Conservation (phyloP, 163 green algal species). For the Scenedesmus sp. region DNA sequence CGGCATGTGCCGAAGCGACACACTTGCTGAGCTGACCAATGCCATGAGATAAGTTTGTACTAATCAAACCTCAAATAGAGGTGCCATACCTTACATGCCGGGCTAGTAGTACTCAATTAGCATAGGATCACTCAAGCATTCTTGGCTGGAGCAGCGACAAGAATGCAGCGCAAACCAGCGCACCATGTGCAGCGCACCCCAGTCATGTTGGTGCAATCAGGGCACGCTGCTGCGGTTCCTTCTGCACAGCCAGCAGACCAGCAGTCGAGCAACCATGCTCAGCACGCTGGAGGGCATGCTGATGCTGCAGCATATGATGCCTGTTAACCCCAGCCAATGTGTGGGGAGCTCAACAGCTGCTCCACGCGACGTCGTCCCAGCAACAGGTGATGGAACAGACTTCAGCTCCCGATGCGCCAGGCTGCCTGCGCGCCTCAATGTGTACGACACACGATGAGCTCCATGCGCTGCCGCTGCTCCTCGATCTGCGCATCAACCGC, state of each 20-base stretch:
- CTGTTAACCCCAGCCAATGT: too few species aligned
- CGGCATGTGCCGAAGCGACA: neutral
- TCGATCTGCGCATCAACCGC: slow-evolving; percentile 32
- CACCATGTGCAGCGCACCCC: neutral
- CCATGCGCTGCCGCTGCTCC: slow-evolving; percentile 33
- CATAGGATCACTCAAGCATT: too few species aligned
- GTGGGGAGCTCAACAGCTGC: too few species aligned
- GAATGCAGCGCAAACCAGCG: neutral
- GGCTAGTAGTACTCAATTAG: neutral
- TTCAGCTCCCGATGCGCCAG: too few species aligned
- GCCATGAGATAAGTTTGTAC: neutral
- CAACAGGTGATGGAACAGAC: too few species aligned
- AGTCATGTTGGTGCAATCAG: neutral
- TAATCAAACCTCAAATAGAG: neutral
- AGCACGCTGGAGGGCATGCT: neutral
- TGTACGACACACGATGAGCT: slow-evolving; percentile 36
- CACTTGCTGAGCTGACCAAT: neutral
- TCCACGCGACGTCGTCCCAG: too few species aligned
- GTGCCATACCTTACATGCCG: neutral
- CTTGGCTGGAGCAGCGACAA: too few species aligned
- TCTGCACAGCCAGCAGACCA: neutral
- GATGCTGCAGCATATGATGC: neutral
- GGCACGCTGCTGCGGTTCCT: neutral
- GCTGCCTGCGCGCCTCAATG: neutral
- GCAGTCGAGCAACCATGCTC: neutral